Base-by-base conservation (phyloP, 768 basidiomycete species). In the Hygrocybe punicea region DNA sequence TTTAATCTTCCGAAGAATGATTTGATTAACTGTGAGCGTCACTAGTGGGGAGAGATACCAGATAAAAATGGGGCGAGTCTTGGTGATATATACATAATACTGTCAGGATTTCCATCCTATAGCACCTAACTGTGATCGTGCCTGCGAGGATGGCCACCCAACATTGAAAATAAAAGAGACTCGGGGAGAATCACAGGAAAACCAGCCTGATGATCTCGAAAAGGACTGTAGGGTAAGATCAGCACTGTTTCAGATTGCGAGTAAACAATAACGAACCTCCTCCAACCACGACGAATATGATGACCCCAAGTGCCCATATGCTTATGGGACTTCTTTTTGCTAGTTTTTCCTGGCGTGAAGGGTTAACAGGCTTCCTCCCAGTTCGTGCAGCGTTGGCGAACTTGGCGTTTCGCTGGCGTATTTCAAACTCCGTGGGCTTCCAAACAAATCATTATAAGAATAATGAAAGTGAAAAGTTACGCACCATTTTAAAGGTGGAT, bases 391-490 rank as follows among this genome's bases (percentile, higher is more conserved):
- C 84, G 58, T 79, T 83, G 39, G 86, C 87, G 72, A 93, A 93
- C 73, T 91, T 86, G 56, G 80, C 81, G 71, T 92, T 93, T 71
- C 84, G 83, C 66, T 84, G 83, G 63, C 88, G 85, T 73, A 91
- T 80, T 65, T 92, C 90, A 69, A 89, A 91, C 77, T 88, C 83
- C 54, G 86, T 89, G 53, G 89, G 89, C 88, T 91, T 64, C 7
- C 14, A 36, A 16, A 33, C 14, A 23, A 44, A 21, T 42, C 35
- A 59, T 47, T 29, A n/a, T 9, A 13, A 5, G 17, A 36, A 54
- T 14, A 13, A 24, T 8, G 6, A 29, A 10, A 25, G 29, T 33
- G 7, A 17, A 24, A 49, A 35, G 14, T 13, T 16, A 23, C 50
- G 2, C 17, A 37, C 50, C 50, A 51, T 51, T 16, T 51, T 17